phyloP scores from a whole-genome alignment of 2,329 filamentous ascomycete species.

The Trichoderma asperellum region DNA sequence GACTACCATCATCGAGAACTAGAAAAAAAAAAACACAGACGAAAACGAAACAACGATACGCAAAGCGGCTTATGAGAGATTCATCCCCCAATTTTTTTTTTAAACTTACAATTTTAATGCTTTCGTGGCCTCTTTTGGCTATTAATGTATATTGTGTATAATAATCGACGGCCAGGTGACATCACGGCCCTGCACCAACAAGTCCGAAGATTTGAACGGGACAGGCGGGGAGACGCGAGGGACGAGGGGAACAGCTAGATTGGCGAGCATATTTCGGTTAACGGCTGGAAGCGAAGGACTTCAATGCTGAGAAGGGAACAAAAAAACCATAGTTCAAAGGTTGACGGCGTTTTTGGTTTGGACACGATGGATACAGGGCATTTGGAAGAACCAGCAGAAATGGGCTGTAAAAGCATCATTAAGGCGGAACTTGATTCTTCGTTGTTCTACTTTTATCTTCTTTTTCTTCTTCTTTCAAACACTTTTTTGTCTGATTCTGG shows the following conservation, averaged over 20 bases:
- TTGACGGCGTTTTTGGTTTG: slow-evolving; percentile 29
- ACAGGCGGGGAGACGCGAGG: background rate
- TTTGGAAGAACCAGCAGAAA: slow-evolving; percentile 21
- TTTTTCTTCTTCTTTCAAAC: background rate
- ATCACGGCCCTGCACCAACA: slow-evolving; percentile 11
- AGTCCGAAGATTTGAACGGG: slow-evolving; percentile 2
- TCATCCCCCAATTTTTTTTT: slow-evolving; percentile 1
- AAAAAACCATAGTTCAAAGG: slow-evolving; percentile 14
- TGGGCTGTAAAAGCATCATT: slow-evolving; percentile 17
- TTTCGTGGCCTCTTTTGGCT: slow-evolving; percentile 20
- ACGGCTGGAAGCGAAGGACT: slow-evolving; percentile 19
- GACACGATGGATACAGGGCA: slow-evolving; percentile 28
- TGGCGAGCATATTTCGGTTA: slow-evolving; percentile 19
- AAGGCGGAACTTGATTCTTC: background rate
- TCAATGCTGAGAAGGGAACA: slow-evolving; percentile 26
- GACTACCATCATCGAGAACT: slow-evolving; percentile 23
- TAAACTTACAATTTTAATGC: slow-evolving; percentile 21
- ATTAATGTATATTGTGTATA: slow-evolving; percentile 35
- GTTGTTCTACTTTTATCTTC: slow-evolving; percentile 14
- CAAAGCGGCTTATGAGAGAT: background rate
- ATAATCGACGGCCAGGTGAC: slow-evolving; percentile 23
- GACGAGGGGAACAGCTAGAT: slow-evolving; percentile 1
- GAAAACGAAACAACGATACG: background rate
- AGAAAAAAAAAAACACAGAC: background rate
- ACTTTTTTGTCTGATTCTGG: slow-evolving; percentile 13